These are phyloP conservation scores for Wickerhamomyces sp. DNA, from an alignment of 1,139 yeast species.

Conservation along the genomic window DNA sequence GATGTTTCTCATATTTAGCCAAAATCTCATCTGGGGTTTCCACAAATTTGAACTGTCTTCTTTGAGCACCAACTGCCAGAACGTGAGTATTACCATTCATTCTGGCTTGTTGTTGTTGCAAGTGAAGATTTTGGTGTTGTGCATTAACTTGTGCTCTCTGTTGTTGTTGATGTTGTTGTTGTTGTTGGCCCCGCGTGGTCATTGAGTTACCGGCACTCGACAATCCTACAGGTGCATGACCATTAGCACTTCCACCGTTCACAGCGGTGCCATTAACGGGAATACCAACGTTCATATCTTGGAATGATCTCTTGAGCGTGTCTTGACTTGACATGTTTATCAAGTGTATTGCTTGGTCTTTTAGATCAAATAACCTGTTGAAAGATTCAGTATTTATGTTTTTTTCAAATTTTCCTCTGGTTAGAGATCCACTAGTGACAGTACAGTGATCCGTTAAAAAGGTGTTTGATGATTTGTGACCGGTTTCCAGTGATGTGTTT, in stretches of 20 bases:
- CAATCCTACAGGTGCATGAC: conserved; percentile 1
- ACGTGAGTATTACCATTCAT: conserved; percentile 40
- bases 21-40: conserved; percentile 73
- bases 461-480: too few species aligned
- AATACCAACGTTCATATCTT: conserved; percentile 22
- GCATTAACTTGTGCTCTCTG: conserved; percentile 27
- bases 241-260: conserved; percentile 2
- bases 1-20: conserved; percentile 68
- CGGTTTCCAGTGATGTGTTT: too few species aligned
- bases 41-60: conserved; percentile 52
- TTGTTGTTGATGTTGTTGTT: conserved; percentile 22
- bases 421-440: too few species aligned
- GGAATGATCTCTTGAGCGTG: conserved; percentile 13
- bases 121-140: conserved; percentile 32
- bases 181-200: conserved; percentile 15
- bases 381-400: too few species aligned
- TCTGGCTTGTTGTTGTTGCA: conserved; percentile 37
- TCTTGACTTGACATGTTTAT: conserved; percentile 2
- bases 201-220: conserved; percentile 8
- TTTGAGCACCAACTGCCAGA: conserved; percentile 30
- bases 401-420: too few species aligned
- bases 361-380: too few species aligned
- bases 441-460: too few species aligned
- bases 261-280: conserved; percentile 18
- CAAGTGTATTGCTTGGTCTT: too few species aligned